Conservation (phyloP, 2,329 filamentous ascomycete genomes). For the Lecanosticta acicola region DNA sequence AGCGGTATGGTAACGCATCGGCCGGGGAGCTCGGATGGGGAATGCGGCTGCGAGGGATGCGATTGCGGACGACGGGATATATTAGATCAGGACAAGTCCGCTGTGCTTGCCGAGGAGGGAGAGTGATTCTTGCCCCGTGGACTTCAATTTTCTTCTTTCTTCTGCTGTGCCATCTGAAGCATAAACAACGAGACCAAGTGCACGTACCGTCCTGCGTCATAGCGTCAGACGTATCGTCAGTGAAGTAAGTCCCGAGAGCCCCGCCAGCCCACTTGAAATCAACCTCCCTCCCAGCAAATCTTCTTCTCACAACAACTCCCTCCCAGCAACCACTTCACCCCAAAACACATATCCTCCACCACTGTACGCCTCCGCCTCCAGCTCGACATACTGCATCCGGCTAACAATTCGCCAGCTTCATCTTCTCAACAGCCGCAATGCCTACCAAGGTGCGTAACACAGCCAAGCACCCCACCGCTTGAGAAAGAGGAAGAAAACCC, state of each 20-base stretch:
- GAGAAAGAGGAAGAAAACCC: conserved; percentile 9
- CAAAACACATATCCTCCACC: not conserved
- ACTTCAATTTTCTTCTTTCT: not conserved
- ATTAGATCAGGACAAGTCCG: not conserved
- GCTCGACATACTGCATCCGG: not conserved
- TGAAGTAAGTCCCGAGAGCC: not conserved
- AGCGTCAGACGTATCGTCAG: conserved; percentile 1
- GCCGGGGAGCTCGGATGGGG: not conserved
- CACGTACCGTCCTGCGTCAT: conserved; percentile 1
- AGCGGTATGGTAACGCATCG: not conserved
- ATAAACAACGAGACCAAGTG: not conserved
- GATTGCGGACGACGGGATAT: not conserved
- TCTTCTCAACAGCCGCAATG: conserved; percentile 33
- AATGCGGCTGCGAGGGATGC: not conserved
- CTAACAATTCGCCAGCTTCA: conserved; percentile 12
- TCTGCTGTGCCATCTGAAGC: not conserved
- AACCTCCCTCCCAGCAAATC: conserved; percentile 4
- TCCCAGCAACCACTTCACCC: not conserved
- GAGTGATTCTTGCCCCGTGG: too few species aligned
- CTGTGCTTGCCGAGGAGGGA: not conserved
- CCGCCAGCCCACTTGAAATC: conserved; percentile 6
- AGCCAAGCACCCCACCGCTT: conserved; percentile 5
- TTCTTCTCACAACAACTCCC: not conserved
- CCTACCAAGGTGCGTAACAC: conserved; percentile 41
- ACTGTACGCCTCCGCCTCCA: not conserved